Evolutionary conservation across 106 monocot species (phyloP), one percentile per base, ranked within the genome.

Genomic region (Hemerocallis citrina): DNA sequence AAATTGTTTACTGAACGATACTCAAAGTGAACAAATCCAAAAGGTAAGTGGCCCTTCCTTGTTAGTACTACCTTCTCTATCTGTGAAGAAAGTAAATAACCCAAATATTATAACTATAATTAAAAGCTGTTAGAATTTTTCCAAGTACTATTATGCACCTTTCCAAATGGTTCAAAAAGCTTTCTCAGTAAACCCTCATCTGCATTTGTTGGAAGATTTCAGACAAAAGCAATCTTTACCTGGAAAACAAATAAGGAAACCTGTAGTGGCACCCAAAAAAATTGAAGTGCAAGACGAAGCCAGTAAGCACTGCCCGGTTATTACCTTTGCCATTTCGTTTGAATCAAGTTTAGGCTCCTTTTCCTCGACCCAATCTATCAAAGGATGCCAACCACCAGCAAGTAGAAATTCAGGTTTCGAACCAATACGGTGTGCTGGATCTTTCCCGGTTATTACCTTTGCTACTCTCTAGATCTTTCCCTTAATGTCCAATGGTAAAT

Each of bases 21-120:
- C 29, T 56, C 62, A 68, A 78, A 78, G 62, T 78, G 78, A 51
- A 78, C 78, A 68, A 78, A 78, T 21, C 78, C 78, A 47, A 78
- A 67, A 58, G 78, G 73, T 24, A 32, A 64, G 16, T 59, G 63
- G 27, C 68, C 59, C 47, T 73, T 78, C 15, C 72, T 72, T 59
- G 77, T 72, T 15, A 77, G 9, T 36, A 72, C 77, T 15, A 77
- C 72, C 51, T 40, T 73, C 63, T 68, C 73, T 6, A 78, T 45
- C 78, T 78, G 46, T 34, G 24, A 55, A 23, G 34, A 23, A 49
- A 61, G 12, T 67, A n/a, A n/a, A n/a, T n/a, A n/a, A n/a, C n/a
- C n/a, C n/a, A n/a, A n/a, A n/a, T n/a, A n/a, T n/a, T n/a, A n/a
- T n/a, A n/a, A n/a, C n/a, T n/a, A n/a, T n/a, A n/a, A n/a, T n/a